Evolutionary conservation across 1,139 yeast species (phyloP).

Genomic region (Hansenula anomala): DNA sequence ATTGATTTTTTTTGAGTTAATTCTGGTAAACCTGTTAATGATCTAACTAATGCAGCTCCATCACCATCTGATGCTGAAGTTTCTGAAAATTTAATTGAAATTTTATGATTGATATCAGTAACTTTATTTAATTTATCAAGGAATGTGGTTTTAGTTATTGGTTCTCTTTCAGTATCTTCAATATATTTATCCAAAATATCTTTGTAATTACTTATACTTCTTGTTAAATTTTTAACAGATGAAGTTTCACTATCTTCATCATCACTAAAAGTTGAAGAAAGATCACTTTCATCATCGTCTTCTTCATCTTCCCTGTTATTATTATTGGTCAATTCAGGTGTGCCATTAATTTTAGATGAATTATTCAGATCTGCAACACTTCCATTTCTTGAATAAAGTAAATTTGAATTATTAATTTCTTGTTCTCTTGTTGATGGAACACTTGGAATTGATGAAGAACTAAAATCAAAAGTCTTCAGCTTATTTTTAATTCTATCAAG

Average conservation of each 20-base stretch:
- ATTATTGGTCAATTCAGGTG: neutral
- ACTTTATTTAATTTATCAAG: slow-evolving; percentile 12
- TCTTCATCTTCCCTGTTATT: neutral
- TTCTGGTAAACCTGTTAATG: slow-evolving; percentile 19
- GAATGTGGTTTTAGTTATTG: slow-evolving; percentile 2
- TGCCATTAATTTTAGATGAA: no score
- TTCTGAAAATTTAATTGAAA: slow-evolving; percentile 11
- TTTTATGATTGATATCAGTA: slow-evolving; percentile 12
- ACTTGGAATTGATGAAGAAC: slow-evolving; percentile 7
- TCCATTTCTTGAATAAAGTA: neutral
- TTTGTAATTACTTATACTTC: slow-evolving; percentile 7
- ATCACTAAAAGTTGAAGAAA: neutral
- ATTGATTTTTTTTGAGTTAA: slow-evolving; percentile 17
- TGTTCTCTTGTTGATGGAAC: neutral
- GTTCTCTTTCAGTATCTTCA: slow-evolving; percentile 4
- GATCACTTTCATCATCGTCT: neutral
- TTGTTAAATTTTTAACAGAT: slow-evolving; percentile 4
- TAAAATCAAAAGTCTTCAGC: slow-evolving; percentile 7
- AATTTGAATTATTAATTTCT: no score
- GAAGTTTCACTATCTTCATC: slow-evolving; percentile 2
- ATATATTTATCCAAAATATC: slow-evolving; percentile 4
- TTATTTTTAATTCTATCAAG: slow-evolving; percentile 2
- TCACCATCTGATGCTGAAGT: slow-evolving; percentile 10
- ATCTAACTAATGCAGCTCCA: slow-evolving; percentile 18
- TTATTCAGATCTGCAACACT: neutral